Conservation (phyloP, 345 rosid genomes). For the Sonneratia caseolaris region DNA sequence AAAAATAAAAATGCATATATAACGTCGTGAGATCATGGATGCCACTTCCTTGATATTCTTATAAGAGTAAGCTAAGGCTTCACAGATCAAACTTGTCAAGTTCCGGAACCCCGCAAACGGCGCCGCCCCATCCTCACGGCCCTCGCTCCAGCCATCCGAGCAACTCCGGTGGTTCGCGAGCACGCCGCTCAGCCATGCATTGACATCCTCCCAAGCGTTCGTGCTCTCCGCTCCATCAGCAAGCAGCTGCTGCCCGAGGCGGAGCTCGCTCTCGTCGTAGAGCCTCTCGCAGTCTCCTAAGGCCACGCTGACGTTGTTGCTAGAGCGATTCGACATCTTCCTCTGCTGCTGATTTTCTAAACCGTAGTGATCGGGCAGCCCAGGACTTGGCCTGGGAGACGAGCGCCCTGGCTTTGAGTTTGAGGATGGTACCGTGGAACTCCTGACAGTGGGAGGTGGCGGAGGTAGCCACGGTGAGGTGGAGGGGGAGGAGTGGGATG, state of each 20-base stretch:
- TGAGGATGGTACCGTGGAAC: neutral
- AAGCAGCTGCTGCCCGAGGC: constrained; percentile 27
- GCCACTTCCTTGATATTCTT: constrained; percentile 12
- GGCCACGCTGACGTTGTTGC: constrained; percentile 12
- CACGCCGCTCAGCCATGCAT: constrained; percentile 50
- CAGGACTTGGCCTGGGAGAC: neutral
- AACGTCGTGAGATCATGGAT: neutral
- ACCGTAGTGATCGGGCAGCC: neutral
- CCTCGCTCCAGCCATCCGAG: constrained; percentile 41
- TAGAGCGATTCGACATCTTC: neutral
- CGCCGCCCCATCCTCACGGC: neutral
- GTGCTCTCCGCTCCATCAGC: constrained; percentile 8
- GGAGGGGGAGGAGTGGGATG: constrained; percentile 1
- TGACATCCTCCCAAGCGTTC: constrained; percentile 34
- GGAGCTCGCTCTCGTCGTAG: constrained; percentile 39
- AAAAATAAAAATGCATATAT: too few relatives aligned
- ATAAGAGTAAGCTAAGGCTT: constrained; percentile 28
- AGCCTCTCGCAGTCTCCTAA: constrained; percentile 42
- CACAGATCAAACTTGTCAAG: constrained; percentile 26
- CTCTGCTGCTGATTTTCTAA: neutral
- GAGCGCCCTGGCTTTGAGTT: neutral
- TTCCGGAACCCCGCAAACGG: constrained; percentile 16
- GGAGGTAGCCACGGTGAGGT: neutral
- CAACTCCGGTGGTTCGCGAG: constrained; percentile 48
- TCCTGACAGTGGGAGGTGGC: neutral